Evolutionary conservation across 345 rosid genomes (phyloP).

Genomic region (Triadica sebifera): DNA sequence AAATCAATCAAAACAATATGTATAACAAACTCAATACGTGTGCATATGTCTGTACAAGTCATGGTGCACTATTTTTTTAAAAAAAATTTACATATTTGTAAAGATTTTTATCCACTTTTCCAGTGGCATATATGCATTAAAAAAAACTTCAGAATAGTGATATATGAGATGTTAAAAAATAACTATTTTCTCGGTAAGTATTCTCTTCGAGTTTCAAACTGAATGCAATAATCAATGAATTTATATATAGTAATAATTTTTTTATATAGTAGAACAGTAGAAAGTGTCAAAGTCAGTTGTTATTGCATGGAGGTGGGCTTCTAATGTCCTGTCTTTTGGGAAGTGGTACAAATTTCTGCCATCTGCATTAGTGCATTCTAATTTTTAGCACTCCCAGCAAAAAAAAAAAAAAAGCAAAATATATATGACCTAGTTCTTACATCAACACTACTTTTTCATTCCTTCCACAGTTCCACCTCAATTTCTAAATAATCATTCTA

Average conservation of each 20-base stretch:
- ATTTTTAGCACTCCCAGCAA: background rate
- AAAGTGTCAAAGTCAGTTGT: constrained; percentile 12
- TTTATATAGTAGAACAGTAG: background rate
- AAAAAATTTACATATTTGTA: too few relatives aligned
- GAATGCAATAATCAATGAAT: background rate
- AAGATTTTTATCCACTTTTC: too few relatives aligned
- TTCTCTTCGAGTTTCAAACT: background rate
- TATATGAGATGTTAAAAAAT: too few relatives aligned
- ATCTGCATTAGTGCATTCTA: background rate
- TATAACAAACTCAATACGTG: too few relatives aligned
- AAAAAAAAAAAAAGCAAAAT: background rate
- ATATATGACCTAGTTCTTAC: background rate
- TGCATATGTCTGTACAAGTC: too few relatives aligned
- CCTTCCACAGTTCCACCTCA: too few relatives aligned
- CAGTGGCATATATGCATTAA: too few relatives aligned
- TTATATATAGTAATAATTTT: background rate
- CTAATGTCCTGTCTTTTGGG: constrained; percentile 12
- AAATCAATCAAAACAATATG: too few relatives aligned
- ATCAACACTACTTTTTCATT: background rate
- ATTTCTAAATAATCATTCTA: background rate
- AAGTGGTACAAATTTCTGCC: constrained; percentile 8
- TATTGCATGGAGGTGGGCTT: constrained; percentile 5
- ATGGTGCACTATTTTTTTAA: too few relatives aligned
- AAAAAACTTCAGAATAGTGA: too few relatives aligned
- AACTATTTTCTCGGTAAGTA: too few relatives aligned